Base-by-base conservation (phyloP, 208 protist species). In the Zelonia costaricensis region DNA sequence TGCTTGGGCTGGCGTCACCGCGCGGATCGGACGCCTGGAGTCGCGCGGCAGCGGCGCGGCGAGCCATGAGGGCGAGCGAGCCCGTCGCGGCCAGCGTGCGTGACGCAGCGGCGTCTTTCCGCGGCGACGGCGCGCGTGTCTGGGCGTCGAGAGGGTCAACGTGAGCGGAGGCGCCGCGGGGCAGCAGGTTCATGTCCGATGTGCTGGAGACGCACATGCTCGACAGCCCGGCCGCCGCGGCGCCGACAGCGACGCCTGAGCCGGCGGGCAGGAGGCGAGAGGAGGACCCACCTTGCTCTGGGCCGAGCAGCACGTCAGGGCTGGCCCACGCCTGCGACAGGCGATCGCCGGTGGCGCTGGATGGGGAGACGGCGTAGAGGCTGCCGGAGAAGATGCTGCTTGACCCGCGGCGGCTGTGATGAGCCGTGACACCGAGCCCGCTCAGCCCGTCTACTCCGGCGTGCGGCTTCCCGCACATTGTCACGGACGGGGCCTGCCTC, bases 291-390 rank as follows among this genome's bases (percentile, higher is more conserved):
- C 22, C 16, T 9, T 44, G 28, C 1, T 60, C 62, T 2, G 53
- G 22, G 12, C 31, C 27, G n/a, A 33, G 13, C 31, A 20, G 16
- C 7, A 27, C 25, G 0, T 36, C 15, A 2, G 62, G 43, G 13
- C 42, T 57, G 4, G 45, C 15, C 45, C 53, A 70, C 25, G 46
- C 43, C 38, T 70, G 55, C 9, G 63, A 40, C 22, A 55, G 28
- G 30, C 13, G 39, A 4, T 62, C 63, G 12, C 54, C 55, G 5
- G 55, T 18, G 18, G 35, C 39, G 2, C 55, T 56, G 20, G 36
- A 44, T 16, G 52, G 45, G 16, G 55, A 49, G 8, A 49, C 40
- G 39, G 9, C 27, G 55, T 35, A 25, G 25, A 58, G 3, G 47
- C 47, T 49, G 30, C 30, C 15, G 20, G 45, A 45, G 30, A 58